Conservation (phyloP, 331 rosid species). For the Malus hybrid region DNA sequence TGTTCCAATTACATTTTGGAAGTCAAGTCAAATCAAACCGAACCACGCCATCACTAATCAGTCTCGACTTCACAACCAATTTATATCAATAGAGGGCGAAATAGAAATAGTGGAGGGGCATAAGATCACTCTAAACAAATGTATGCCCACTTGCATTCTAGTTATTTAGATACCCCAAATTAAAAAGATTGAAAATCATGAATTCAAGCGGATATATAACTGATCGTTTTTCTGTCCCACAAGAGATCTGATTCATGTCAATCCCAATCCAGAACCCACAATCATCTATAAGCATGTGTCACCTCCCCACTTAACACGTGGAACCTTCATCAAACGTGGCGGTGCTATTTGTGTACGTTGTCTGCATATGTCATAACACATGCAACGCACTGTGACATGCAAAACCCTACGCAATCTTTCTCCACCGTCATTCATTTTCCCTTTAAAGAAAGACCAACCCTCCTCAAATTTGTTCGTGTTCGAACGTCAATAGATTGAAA, state of each 20-base stretch:
- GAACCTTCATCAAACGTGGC: conserved; percentile 30
- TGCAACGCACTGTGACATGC: conserved; percentile 28
- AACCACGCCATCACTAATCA: no score
- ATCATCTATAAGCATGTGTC: background rate
- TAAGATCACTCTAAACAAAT: no score
- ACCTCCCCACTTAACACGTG: conserved; percentile 11
- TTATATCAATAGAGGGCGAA: no score
- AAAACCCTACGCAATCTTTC: background rate
- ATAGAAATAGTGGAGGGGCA: no score
- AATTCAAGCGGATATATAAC: no score
- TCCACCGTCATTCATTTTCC: conserved; percentile 25
- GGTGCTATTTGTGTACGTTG: background rate
- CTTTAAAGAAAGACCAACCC: background rate
- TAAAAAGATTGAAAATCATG: no score
- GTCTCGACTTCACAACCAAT: no score
- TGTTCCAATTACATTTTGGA: no score
- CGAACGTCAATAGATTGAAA: background rate
- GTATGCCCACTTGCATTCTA: no score
- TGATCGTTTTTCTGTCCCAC: background rate
- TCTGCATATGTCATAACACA: background rate
- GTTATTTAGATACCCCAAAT: no score
- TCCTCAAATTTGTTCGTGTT: background rate
- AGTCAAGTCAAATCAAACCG: no score
- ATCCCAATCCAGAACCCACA: conserved; percentile 2
- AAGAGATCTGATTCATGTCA: background rate